Base-by-base conservation (phyloP, 257 asterid genomes). In the Primulina tabacum region DNA sequence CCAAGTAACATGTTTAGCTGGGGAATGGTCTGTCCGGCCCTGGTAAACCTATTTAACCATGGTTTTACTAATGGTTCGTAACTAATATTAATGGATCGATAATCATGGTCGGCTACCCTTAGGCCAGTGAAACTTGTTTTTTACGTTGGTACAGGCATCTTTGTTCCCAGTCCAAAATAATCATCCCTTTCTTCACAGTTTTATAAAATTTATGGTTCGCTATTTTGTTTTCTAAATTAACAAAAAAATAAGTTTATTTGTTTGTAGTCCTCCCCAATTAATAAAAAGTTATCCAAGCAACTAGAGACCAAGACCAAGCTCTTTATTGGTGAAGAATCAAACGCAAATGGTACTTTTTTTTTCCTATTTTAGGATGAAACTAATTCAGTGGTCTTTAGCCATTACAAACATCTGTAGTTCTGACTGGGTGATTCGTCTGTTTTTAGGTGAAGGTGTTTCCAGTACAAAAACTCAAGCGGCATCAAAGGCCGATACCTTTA, bases 251-350 rank as follows among this genome's bases (percentile, higher is more conserved):
- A n/a, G 32, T 53, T 68, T 24, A 24, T 24, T 43, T 20, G 1
- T 81, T 34, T 24, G 62, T 60, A 78, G 85, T 38, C 82, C 65
- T 60, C 74, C 52, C 60, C 52, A 2, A 20, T 67, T 62, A 33
- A 43, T 24, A 73, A 50, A 52, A 74, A 61, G 72, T 60, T 33
- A 69, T 20, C 59, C 24, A 52, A 28, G 64, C 60, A 62, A 33
- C 30, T 64, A 30, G 24, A 37, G 57, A 8, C 55, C 30, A 63
- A 66, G 40, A 50, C 61, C 76, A 74, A 50, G 43, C 65, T 69
- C 53, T 60, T 60, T 60, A 55, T 28, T 28, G 62, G 64, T 67
- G 63, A 67, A 57, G 47, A 65, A 63, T 30, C 67, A 30, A 78
- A 67, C 56, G 53, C 67, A 11, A 78, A 74, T 75, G 20, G 37